Evolutionary conservation across 257 asterid species (phyloP).

Genomic region (Coffea eugenioides): DNA sequence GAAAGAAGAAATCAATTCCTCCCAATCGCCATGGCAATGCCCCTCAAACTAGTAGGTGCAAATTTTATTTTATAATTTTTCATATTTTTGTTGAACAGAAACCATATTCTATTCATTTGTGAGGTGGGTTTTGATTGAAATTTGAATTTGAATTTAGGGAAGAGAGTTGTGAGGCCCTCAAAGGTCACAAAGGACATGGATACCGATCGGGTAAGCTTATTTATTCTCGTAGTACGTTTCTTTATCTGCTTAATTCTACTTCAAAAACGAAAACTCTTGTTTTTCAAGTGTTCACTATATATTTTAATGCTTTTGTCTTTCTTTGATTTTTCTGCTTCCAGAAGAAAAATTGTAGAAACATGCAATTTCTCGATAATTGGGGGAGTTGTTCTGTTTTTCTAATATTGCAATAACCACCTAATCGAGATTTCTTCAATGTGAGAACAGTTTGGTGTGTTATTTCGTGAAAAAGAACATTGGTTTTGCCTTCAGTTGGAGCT

Average conservation of each 20-base stretch:
- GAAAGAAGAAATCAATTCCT: conserved; percentile 69
- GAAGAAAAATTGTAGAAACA: no score
- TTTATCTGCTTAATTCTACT: not conserved
- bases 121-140: not conserved
- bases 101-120: no score
- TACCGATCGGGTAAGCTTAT: conserved; percentile 50
- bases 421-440: not conserved
- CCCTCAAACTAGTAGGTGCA: conserved; percentile 58
- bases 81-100: not conserved
- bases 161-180: conserved; percentile 66
- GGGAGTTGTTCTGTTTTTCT: no score
- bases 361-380: not conserved
- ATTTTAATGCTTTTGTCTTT: not conserved
- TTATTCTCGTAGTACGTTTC: not conserved
- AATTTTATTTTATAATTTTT: not conserved
- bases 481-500: not conserved
- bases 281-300: not conserved
- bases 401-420: not conserved
- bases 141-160: conserved; percentile 43
- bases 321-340: no score
- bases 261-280: not conserved
- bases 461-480: no score
- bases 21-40: conserved; percentile 85
- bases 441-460: not conserved
- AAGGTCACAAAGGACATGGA: conserved; percentile 74